Evolutionary conservation across 345 rosid genomes (phyloP).

Genomic region (Brassica carinata): DNA sequence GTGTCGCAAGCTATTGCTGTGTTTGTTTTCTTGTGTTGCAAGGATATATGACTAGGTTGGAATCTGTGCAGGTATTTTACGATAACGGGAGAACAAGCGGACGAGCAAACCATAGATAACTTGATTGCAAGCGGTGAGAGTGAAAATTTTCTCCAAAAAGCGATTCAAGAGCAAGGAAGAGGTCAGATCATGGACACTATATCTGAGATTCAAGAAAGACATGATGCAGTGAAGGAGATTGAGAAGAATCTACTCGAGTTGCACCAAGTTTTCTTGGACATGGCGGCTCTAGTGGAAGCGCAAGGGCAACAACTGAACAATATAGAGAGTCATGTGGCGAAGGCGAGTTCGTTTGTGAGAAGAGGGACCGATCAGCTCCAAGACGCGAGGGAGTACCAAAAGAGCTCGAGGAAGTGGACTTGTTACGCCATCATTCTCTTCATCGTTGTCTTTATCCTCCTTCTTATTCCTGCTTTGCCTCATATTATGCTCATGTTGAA

Average conservation of each 20-base stretch:
- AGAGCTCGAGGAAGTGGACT: constrained; percentile 81
- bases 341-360: constrained; percentile 78
- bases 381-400: constrained; percentile 76
- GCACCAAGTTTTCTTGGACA: constrained; percentile 90
- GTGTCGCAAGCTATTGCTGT: neutral
- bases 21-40: neutral
- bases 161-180: constrained; percentile 85
- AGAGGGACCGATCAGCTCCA: constrained; percentile 78
- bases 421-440: constrained; percentile 62
- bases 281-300: constrained; percentile 89
- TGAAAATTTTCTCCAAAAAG: constrained; percentile 75
- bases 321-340: constrained; percentile 83
- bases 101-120: constrained; percentile 73
- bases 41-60: neutral
- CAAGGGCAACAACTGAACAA: constrained; percentile 86
- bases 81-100: constrained; percentile 69
- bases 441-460: constrained; percentile 44
- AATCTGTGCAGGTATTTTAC: constrained; percentile 58
- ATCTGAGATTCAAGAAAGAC: constrained; percentile 91
- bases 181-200: constrained; percentile 81
- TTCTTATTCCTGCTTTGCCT: constrained; percentile 59
- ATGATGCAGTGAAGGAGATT: constrained; percentile 84
- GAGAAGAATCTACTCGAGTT: constrained; percentile 81
- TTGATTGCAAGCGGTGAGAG: constrained; percentile 86
- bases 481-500: constrained; percentile 37